Evolutionary conservation across 2,329 filamentous ascomycete species (phyloP), one percentile per base, ranked within the genome.

Genomic region (Bimuria novae-zelandiae): DNA sequence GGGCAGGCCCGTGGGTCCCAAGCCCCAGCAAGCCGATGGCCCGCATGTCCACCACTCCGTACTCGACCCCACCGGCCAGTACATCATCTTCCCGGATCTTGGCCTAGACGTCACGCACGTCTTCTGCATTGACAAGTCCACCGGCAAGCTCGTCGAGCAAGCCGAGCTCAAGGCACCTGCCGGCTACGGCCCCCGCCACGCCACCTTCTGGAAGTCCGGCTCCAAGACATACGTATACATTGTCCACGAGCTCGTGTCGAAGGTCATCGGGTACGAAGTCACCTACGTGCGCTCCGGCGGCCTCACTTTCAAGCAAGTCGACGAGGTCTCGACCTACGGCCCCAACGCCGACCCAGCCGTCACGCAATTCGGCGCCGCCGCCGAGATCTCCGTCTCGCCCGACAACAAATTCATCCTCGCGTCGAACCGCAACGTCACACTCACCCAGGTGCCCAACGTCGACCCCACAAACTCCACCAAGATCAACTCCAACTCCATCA

Each of bases 111-210:
- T 84, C 6, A 70, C 89, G 42, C 84, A 82, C 57, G 72, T 84
- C 76, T 89, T 83, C 68, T 65, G 74, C 49, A 77, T 87, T 62
- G 72, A 83, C 58, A 61, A 63, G 1, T 57, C 64, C 1, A 75
- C 67, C 2, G 77, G 78, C 40, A 65, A 73, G 6, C 76, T 79
- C 27, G 73, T 83, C 7, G 64, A 64, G 16, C 70, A 77, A 56
- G 77, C 76, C 22, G 76, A 81, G 7, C 70, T 83, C 30, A 58
- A 72, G 30, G 69, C 79, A 47, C 57, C 75, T 29, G 60, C 79
- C 2, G 86, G 85, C 14, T 82, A 79, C 32, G 88, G 88, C 0
- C 88, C 88, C 0, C 79, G 87, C 27, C 87, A 90, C 64, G 80
- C 79, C 8, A 76, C 77, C n/a, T 90, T 89, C 74, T 79, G 65